Evolutionary conservation across 352 stramenopile genomes (phyloP).

Genomic region (Phytophthora aleatoria): DNA sequence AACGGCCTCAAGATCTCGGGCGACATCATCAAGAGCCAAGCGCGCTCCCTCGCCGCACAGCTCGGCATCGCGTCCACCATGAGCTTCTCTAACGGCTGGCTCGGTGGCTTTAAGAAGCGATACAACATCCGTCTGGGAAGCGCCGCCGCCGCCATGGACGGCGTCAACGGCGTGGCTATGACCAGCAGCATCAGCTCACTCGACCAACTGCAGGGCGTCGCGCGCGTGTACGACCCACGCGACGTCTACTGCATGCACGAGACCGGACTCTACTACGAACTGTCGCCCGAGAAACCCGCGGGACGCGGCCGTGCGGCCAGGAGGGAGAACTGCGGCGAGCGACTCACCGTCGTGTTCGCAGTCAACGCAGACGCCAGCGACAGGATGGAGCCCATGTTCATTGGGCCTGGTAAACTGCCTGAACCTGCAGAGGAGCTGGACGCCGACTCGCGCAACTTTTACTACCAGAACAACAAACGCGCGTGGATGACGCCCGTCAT

Average conservation of each 20-base stretch:
- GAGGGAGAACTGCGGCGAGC: slow-evolving; percentile 28
- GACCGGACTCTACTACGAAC: slow-evolving; percentile 52
- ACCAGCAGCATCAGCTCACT: slow-evolving; percentile 17
- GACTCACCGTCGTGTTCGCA: slow-evolving; percentile 46
- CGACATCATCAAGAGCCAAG: slow-evolving; percentile 69
- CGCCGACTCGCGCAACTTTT: slow-evolving; percentile 35
- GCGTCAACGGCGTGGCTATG: slow-evolving; percentile 16
- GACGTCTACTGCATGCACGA: slow-evolving; percentile 70
- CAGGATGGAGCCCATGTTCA: slow-evolving; percentile 60
- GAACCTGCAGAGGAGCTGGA: slow-evolving; percentile 19
- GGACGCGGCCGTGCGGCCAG: slow-evolving; percentile 30
- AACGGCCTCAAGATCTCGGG: slow-evolving; percentile 57
- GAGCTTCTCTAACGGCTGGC: slow-evolving; percentile 70
- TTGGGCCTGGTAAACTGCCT: slow-evolving; percentile 39
- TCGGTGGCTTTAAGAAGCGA: slow-evolving; percentile 67
- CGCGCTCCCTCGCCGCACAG: slow-evolving; percentile 41
- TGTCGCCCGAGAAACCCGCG: slow-evolving; percentile 54
- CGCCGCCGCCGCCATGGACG: slow-evolving; percentile 29
- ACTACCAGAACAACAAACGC: slow-evolving; percentile 59
- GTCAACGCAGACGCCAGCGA: slow-evolving; percentile 61
- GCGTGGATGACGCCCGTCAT: slow-evolving; percentile 66
- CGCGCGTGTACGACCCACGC: slow-evolving; percentile 45
- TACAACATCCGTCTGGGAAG: slow-evolving; percentile 59
- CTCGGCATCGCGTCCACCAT: slow-evolving; percentile 53
- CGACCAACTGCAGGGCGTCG: slow-evolving; percentile 44